phyloP scores from a whole-genome alignment of 192 early-diverging fungal species.

The Dissophora ornata region DNA sequence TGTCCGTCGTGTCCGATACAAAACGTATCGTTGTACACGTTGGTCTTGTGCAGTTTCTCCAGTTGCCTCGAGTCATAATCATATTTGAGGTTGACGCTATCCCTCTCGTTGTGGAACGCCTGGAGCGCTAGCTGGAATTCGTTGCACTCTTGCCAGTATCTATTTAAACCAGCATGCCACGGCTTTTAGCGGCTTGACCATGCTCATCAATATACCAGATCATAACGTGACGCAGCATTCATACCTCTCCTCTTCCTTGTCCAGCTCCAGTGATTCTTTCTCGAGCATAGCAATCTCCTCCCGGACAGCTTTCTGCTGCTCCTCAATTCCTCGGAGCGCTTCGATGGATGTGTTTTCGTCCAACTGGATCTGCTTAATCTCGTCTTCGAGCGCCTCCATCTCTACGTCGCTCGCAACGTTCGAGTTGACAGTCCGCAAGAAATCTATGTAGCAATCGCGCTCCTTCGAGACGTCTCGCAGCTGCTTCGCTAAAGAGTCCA shows the following conservation, averaged over 20 bases:
- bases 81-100: conserved; percentile 81
- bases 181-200: too few relatives aligned
- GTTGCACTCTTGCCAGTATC: conserved; percentile 81
- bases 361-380: conserved; percentile 60
- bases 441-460: conserved; percentile 79
- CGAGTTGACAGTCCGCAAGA: conserved; percentile 70
- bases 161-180: conserved; percentile 24
- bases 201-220: too few relatives aligned
- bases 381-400: conserved; percentile 62
- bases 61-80: conserved; percentile 82
- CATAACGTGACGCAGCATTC: background rate
- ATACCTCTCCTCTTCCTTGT: conserved; percentile 70
- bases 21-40: conserved; percentile 96
- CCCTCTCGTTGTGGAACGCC: conserved; percentile 77
- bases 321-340: conserved; percentile 60
- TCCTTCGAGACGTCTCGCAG: conserved; percentile 77
- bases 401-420: conserved; percentile 61
- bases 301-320: conserved; percentile 57
- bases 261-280: conserved; percentile 62
- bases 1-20: conserved; percentile 86
- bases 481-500: conserved; percentile 75
- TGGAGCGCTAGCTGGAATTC: conserved; percentile 72
- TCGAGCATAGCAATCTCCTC: conserved; percentile 63
- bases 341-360: conserved; percentile 58
- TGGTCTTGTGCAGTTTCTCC: conserved; percentile 88